Conservation (phyloP, 179 eudicot species). For the Monotropa hypopitys region DNA sequence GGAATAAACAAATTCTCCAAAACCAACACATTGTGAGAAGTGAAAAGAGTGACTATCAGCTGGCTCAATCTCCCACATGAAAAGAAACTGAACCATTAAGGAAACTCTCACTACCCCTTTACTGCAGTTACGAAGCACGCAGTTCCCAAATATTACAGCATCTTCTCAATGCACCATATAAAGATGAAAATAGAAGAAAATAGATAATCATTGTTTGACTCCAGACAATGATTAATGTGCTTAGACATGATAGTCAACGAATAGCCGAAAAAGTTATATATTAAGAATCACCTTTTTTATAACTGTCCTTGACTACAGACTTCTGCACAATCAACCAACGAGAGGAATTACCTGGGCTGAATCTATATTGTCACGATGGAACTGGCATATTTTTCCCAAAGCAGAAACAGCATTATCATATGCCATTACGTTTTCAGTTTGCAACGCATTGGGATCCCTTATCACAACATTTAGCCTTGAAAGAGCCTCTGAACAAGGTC, state of each 20-base stretch:
- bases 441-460: slow-evolving; percentile 51
- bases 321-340: slow-evolving; percentile 4
- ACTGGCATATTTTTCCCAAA: slow-evolving; percentile 74
- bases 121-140: not conserved
- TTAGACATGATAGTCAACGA: not conserved
- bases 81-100: not conserved
- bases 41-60: not conserved
- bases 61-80: not conserved
- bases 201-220: not conserved
- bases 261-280: not conserved
- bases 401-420: slow-evolving; percentile 99
- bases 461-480: slow-evolving; percentile 76
- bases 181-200: not conserved
- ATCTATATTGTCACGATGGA: slow-evolving; percentile 78
- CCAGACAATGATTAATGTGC: not conserved
- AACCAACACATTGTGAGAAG: not conserved
- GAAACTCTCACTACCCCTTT: not conserved
- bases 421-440: slow-evolving; percentile 78
- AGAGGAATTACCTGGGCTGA: slow-evolving; percentile 54
- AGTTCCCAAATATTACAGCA: not conserved
- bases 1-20: not conserved
- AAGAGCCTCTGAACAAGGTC: slow-evolving; percentile 59
- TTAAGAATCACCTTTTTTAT: not conserved
- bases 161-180: not conserved
- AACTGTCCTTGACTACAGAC: not conserved